A percentile compares a stretch with the other conserved stretches of the same genome.
phyloP scores from a whole-genome alignment of 257 asterid genomes.

The Solanum ossicruentum region DNA sequence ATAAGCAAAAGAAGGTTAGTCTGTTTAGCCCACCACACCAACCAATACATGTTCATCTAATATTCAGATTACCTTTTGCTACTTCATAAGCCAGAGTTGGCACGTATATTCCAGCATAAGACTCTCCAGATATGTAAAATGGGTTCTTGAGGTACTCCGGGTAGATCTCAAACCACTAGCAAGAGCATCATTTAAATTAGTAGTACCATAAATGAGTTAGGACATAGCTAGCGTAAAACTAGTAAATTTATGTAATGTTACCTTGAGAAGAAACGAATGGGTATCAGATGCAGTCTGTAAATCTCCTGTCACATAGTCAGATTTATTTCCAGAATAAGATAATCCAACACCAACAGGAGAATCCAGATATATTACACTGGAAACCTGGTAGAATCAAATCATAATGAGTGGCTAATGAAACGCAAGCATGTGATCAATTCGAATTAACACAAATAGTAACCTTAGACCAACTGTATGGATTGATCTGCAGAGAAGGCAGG shows the following conservation, averaged over 20 bases:
- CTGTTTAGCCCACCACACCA: not conserved
- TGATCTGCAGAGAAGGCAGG: slow-evolving; percentile 72
- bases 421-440: not conserved
- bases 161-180: slow-evolving; percentile 89
- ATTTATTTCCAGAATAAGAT: slow-evolving; percentile 52
- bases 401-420: not conserved
- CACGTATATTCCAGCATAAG: slow-evolving; percentile 90
- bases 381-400: slow-evolving; percentile 35
- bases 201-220: not conserved
- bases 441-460: slow-evolving; percentile 24
- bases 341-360: slow-evolving; percentile 95
- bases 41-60: not conserved
- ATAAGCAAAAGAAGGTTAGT: not conserved
- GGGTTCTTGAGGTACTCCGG: slow-evolving; percentile 68
- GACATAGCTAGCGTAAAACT: not conserved
- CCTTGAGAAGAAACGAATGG: slow-evolving; percentile 83
- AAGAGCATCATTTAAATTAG: slow-evolving; percentile 9
- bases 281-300: slow-evolving; percentile 70
- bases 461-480: slow-evolving; percentile 96
- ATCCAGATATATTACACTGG: slow-evolving; percentile 67
- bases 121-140: slow-evolving; percentile 77
- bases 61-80: slow-evolving; percentile 41
- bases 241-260: not conserved
- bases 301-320: slow-evolving; percentile 78
- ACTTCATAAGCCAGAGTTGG: slow-evolving; percentile 88